Base-by-base conservation (phyloP, 2,329 filamentous ascomycete species). In the Sporothrix globosa region DNA sequence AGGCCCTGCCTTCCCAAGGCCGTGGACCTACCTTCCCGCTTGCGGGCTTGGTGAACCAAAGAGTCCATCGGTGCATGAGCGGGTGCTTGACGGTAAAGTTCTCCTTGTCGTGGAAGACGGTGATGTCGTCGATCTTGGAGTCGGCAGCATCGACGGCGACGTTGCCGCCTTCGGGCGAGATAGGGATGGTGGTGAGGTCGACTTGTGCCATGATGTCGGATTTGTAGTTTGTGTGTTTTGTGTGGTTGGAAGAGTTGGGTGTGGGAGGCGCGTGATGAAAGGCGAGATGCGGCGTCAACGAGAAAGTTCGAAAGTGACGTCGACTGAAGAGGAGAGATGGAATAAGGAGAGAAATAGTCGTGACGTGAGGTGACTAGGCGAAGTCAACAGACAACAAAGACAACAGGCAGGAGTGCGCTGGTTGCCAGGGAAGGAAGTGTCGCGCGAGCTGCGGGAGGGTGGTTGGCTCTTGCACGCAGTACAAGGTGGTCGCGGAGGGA, bases 71-170 rank as follows among this genome's bases (percentile, higher is more conserved):
- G 86, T 97, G 92, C 87, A 97, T 94, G 73, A 99, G 87, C 75
- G 94, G 95, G 81, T 99, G 96, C 87, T 98, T 99, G 82, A 99
- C 96, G 77, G 97, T 99, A 88, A 99, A 99, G 86, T 99, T 97
- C 75, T 97, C 92, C 76, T 96, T 91, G 83, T 98, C 93, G 80
- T 99, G 94, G 85, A 99, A 99, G 76, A 99, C 95, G 61, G 96
- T 99, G 77, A 97, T 86, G 67, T 91, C 85, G 79, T 94, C 90
- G 74, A 81, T 82, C 74, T 84, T 82, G 69, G 85, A 84, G 69
- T 78, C 77, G 71, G 70, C 54, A 17, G 69, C 80, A 77, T 74
- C 82, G 80, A 69, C 81, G 78, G 30, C 39, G 76, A 82, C 81
- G 78, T 87, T 87, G 75, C 86, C 86, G 74, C 90, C 88, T 73